Evolutionary conservation across 768 basidiomycete genomes (phyloP), one percentile per base, ranked within the genome.

Genomic region (Pisolithus microcarpus): DNA sequence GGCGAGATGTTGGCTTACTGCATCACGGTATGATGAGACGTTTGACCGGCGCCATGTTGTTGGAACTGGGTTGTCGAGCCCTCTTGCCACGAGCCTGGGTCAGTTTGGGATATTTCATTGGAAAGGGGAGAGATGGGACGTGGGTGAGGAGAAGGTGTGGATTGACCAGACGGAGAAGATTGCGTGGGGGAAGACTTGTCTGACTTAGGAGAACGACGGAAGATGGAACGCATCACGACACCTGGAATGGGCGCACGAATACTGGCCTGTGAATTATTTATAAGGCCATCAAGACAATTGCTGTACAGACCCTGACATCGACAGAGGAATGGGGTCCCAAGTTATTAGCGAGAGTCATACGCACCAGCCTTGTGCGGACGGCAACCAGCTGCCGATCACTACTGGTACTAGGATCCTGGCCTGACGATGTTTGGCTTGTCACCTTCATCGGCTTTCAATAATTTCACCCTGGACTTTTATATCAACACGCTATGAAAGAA

Each of bases 1-100:
- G 52, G 0, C 49, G 56, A 51, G 59, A 59, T 50, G 52, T 1
- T 0, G 45, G 46, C 37, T 61, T 18, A 50, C 60, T 4, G 49
- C 24, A 19, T 24, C 16, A 28, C 49, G 4, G 47, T 52, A 5
- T 60, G 58, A 4, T 10, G 47, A 1, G 42, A 15, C 13, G 43
- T 16, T 30, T 44, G 43, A 16, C 10, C 23, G 5, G 6, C 9
- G 15, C 16, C 43, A 24, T 44, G 24, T 2, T 44, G 24, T 3
- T 16, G 43, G 43, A 26, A 24, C 24, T 24, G 26, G 8, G 15
- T n/a, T 7, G 10, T 18, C n/a, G 43, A 26, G 24, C 26, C 30
- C 13, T 30, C 26, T n/a, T 44, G 43, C 24, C 26, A 44, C 5
- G 15, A 28, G 16, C 5, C 34, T 34, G 7, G 28, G 24, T 13